Evolutionary conservation across 164 flowering plant genomes (phyloP), one percentile per base, ranked within the genome.

Genomic region (Vitis vinifera): DNA sequence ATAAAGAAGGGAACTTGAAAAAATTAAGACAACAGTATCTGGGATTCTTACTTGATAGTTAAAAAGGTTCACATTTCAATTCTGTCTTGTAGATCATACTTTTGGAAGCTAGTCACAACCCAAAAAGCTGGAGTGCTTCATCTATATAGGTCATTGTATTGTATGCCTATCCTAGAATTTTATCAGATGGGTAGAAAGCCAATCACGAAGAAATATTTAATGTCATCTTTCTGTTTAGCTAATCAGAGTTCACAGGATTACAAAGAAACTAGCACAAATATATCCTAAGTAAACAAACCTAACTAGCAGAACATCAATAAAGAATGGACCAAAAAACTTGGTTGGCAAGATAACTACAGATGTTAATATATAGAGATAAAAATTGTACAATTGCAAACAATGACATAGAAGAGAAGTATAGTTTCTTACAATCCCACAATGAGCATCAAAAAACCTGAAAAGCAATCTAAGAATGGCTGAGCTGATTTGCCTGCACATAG

Each of bases 381-480:
- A 37, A 1, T 37, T 16, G 15, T 13, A 48, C 44, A 14, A 50
- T 64, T 59, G 55, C 23, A 59, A 70, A 55, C 29, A 70, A 52
- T 55, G 8, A n/a, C 61, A 68, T 13, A 44, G 13, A 37, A 51
- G 68, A 49, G 19, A 58, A 68, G 50, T 51, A 59, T 53, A 2
- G 67, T n/a, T 56, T 68, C 97, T 89, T 91, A 95, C 98, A 75
- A 62, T 80, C 84, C 99, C 99, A 65, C 84, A 71, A 69, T 84
- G 73, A 16, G 84, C 59, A 65, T 95, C 94, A 69, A 90, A 95
- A 76, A 93, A 91, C 71, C 99, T 87, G 91, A 90, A 95, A 66
- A 95, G 87, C 86, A 95, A 75, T 79, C 99, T 84, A 31, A 95
- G 91, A 75, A 95, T 84, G 63, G 99, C 90, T 12, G 99, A 91